These are phyloP conservation scores for Aureobasidium pullulans DNA, from an alignment of 2,329 filamentous ascomycete genomes.

Conservation along the genomic window DNA sequence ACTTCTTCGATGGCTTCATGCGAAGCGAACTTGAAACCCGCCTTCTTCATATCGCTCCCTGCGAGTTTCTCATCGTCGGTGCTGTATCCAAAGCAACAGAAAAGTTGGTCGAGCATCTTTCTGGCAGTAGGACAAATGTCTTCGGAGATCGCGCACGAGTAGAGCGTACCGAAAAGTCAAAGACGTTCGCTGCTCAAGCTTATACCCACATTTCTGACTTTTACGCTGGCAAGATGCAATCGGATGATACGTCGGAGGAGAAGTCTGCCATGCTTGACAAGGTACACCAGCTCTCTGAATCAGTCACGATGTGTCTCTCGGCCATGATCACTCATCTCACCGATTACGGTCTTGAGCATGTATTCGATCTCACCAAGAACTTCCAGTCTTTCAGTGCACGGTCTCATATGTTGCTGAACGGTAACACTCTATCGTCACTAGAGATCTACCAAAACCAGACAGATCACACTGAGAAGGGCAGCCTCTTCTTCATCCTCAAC, in stretches of 20 bases:
- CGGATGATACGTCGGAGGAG: constrained; percentile 31
- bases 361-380: constrained; percentile 93
- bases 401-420: constrained; percentile 92
- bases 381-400: constrained; percentile 92
- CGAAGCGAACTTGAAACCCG: constrained; percentile 90
- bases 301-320: constrained; percentile 84
- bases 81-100: constrained; percentile 85
- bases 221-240: constrained; percentile 78
- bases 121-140: constrained; percentile 79
- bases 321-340: constrained; percentile 91
- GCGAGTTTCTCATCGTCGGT: constrained; percentile 89
- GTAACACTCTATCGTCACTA: constrained; percentile 85
- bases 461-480: constrained; percentile 75
- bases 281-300: constrained; percentile 74
- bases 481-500: constrained; percentile 91
- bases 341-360: constrained; percentile 89
- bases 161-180: constrained; percentile 67
- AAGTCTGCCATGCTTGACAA: constrained; percentile 67
- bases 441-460: constrained; percentile 96
- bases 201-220: constrained; percentile 88
- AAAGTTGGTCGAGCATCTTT: constrained; percentile 83
- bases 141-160: constrained; percentile 87
- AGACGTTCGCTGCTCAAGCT: constrained; percentile 75
- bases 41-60: constrained; percentile 90
- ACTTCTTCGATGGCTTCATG: constrained; percentile 97